Evolutionary conservation across 768 basidiomycete genomes (phyloP).

Genomic region (Albatrellus ellisii): DNA sequence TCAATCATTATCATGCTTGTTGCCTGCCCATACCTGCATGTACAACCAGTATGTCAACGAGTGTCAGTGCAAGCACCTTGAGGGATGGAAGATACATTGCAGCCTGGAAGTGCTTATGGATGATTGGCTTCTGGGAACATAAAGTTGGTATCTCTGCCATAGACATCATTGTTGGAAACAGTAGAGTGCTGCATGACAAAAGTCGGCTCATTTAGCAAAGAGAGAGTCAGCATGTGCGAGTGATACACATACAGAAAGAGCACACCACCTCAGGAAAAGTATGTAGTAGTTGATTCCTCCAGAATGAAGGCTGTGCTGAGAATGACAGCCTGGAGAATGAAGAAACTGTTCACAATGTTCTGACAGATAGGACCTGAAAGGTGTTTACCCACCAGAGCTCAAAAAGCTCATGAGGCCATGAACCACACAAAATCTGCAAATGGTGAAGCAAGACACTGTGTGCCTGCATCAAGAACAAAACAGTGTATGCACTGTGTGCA

Average conservation of each 20-base stretch:
- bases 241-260: slow-evolving; percentile 49
- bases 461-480: slow-evolving; percentile 23
- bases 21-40: no score
- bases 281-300: slow-evolving; percentile 40
- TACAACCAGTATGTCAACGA: slow-evolving; percentile 51
- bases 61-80: slow-evolving; percentile 40
- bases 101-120: slow-evolving; percentile 40
- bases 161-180: slow-evolving; percentile 43
- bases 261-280: slow-evolving; percentile 71
- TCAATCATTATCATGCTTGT: no score
- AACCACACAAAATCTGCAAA: slow-evolving; percentile 23
- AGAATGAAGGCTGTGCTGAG: slow-evolving; percentile 56
- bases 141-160: slow-evolving; percentile 52
- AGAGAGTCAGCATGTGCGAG: no score
- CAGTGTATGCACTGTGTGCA: slow-evolving; percentile 25
- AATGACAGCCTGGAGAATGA: slow-evolving; percentile 37
- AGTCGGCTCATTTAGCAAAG: no score
- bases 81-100: slow-evolving; percentile 51
- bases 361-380: background rate
- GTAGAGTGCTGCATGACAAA: slow-evolving; percentile 42
- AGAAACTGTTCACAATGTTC: slow-evolving; percentile 26
- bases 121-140: slow-evolving; percentile 46
- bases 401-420: slow-evolving; percentile 18
- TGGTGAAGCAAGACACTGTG: slow-evolving; percentile 23
- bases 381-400: slow-evolving; percentile 14